A percentile compares a stretch with the other conserved stretches of the same genome.
Conservation (phyloP, 2,329 filamentous ascomycete species). For the Fusarium sp. region DNA sequence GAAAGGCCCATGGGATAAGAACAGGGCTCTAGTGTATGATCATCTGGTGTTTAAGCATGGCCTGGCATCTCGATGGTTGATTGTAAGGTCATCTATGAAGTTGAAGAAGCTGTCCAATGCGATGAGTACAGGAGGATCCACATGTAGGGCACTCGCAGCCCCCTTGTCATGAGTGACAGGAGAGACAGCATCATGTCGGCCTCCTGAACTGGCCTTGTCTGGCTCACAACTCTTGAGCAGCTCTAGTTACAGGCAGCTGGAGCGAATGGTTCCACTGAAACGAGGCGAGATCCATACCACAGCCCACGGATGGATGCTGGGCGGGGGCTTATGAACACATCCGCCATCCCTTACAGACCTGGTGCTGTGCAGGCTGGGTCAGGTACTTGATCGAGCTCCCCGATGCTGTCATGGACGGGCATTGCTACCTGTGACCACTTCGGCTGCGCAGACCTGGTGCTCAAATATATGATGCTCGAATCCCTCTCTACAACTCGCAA, state of each 20-base stretch:
- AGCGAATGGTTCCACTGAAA: conserved; percentile 21
- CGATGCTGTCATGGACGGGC: conserved; percentile 36
- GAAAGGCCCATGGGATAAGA: conserved; percentile 11
- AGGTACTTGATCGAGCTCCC: background rate
- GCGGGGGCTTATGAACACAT: conserved; percentile 14
- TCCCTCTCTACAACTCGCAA: background rate
- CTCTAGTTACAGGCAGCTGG: background rate
- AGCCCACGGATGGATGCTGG: conserved; percentile 1
- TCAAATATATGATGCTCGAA: background rate
- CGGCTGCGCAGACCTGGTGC: conserved; percentile 33
- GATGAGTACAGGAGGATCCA: conserved; percentile 12
- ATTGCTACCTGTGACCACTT: conserved; percentile 24
- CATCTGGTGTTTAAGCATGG: conserved; percentile 29
- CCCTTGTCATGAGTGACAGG: background rate
- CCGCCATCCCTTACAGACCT: conserved; percentile 25
- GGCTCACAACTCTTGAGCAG: background rate
- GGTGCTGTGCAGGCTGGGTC: background rate
- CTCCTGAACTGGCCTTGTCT: background rate
- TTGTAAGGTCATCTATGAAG: background rate
- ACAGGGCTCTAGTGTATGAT: conserved; percentile 11
- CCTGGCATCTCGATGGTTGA: conserved; percentile 27
- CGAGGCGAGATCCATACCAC: conserved; percentile 26
- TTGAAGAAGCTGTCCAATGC: background rate
- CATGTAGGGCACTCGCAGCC: conserved; percentile 23
- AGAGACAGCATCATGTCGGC: background rate